Evolutionary conservation across 2,329 filamentous ascomycete genomes (phyloP).

Genomic region (Diatrype stigma): DNA sequence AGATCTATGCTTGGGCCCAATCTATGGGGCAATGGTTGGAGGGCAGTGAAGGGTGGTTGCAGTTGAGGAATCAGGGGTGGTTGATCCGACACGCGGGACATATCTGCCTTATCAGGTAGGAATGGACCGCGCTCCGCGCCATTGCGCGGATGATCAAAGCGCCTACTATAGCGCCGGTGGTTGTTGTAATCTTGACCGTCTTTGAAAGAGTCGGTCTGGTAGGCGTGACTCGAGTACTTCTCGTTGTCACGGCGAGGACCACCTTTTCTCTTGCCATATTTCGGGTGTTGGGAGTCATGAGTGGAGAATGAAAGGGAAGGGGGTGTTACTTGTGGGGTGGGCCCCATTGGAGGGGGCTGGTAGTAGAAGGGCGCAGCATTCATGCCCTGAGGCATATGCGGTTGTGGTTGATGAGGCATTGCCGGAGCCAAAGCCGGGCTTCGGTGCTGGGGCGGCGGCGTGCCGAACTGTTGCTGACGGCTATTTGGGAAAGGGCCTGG

Average conservation of each 20-base stretch:
- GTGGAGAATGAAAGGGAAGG: slow-evolving; percentile 32
- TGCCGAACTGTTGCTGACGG: slow-evolving; percentile 33
- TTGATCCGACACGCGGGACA: slow-evolving; percentile 10
- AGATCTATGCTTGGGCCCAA: slow-evolving; percentile 44
- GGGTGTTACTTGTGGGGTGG: slow-evolving; percentile 56
- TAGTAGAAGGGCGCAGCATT: slow-evolving; percentile 63
- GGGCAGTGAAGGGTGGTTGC: slow-evolving; percentile 25
- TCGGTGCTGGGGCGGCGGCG: slow-evolving; percentile 39
- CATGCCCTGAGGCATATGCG: slow-evolving; percentile 61
- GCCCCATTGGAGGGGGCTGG: slow-evolving; percentile 53
- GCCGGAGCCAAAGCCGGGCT: slow-evolving; percentile 51
- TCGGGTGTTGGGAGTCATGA: slow-evolving; percentile 34
- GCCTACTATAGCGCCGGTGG: slow-evolving; percentile 43
- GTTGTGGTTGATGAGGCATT: slow-evolving; percentile 59
- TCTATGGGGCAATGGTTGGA: slow-evolving; percentile 16
- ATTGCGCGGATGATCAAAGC: slow-evolving; percentile 32
- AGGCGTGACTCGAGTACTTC: slow-evolving; percentile 37
- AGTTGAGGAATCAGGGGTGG: slow-evolving; percentile 19
- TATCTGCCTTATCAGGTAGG: slow-evolving; percentile 13
- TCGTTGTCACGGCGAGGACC: slow-evolving; percentile 41
- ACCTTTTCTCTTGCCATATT: slow-evolving; percentile 40
- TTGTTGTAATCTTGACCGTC: slow-evolving; percentile 33
- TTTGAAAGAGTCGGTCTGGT: slow-evolving; percentile 34
- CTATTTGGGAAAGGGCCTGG: slow-evolving; percentile 41
- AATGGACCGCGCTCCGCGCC: slow-evolving; percentile 18